Evolutionary conservation across 495 filamentous ascomycete species (phyloP).

Genomic region (Xylaria venustula): DNA sequence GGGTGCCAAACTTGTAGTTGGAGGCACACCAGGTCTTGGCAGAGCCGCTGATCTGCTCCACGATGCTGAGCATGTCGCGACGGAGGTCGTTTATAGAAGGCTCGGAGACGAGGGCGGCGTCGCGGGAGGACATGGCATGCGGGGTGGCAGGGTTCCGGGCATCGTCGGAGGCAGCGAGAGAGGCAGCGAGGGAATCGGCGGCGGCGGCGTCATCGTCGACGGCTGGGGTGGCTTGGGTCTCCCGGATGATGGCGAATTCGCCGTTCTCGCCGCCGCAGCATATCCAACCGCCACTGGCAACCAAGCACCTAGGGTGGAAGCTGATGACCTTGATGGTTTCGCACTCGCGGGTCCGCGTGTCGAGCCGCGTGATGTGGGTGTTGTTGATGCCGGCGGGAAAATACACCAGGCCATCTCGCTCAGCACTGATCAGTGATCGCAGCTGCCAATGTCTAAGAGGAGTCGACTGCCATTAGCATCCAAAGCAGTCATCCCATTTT

Average conservation of each 20-base stretch:
- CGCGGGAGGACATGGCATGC: conserved; percentile 12
- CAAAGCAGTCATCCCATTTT: too few relatives aligned
- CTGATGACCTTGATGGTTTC: conserved; percentile 74
- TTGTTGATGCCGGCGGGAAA: conserved; percentile 66
- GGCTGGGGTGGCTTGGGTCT: conserved; percentile 13
- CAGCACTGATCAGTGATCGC: conserved; percentile 82
- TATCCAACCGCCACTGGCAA: conserved; percentile 81
- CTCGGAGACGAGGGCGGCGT: conserved; percentile 33
- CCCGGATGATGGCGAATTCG: conserved; percentile 74
- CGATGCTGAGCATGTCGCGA: conserved; percentile 33
- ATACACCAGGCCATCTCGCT: conserved; percentile 73
- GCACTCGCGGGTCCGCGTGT: conserved; percentile 68
- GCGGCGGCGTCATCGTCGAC: conserved; percentile 21
- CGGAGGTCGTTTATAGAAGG: conserved; percentile 22
- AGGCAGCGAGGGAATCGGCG: background rate
- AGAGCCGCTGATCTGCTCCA: conserved; percentile 29
- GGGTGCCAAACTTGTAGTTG: conserved; percentile 42
- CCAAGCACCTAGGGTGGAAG: conserved; percentile 82
- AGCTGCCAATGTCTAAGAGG: conserved; percentile 80
- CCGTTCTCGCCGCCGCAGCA: conserved; percentile 86
- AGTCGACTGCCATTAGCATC: conserved; percentile 8
- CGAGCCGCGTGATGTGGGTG: conserved; percentile 66
- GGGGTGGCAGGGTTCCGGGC: conserved; percentile 27
- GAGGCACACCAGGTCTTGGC: conserved; percentile 36
- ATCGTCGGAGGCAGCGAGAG: conserved; percentile 27